phyloP scores from a whole-genome alignment of 495 filamentous ascomycete genomes.

The Astrothelium macrocarpum region DNA sequence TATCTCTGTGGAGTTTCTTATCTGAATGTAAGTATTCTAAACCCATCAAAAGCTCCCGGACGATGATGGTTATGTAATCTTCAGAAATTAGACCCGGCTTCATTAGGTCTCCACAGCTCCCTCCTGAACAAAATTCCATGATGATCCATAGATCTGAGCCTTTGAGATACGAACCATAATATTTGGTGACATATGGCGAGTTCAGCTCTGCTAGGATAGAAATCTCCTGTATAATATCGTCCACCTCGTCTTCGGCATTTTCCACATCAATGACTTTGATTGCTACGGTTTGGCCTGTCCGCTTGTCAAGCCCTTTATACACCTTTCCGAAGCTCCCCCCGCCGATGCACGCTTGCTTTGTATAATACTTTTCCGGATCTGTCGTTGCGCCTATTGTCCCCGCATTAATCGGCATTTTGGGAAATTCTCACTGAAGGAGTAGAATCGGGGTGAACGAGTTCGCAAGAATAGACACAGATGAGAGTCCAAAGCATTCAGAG shows the following conservation, averaged over 20 bases:
- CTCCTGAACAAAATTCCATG: conserved; percentile 94
- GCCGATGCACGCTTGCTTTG: conserved; percentile 25
- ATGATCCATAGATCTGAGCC: conserved; percentile 98
- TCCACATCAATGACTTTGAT: conserved; percentile 98
- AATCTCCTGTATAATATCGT: conserved; percentile 97
- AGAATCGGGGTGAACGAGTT: no score
- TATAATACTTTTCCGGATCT: conserved; percentile 25
- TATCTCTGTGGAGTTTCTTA: conserved; percentile 94
- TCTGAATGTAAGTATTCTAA: conserved; percentile 89
- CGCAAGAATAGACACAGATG: no score
- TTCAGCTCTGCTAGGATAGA: conserved; percentile 88
- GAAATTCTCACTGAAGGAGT: neutral
- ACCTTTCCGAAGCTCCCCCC: conserved; percentile 94
- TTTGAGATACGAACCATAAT: conserved; percentile 88
- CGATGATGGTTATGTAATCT: conserved; percentile 88
- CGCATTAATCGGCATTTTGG: conserved; percentile 16
- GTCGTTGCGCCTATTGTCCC: conserved; percentile 15
- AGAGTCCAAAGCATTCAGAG: neutral
- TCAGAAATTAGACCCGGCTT: conserved; percentile 90
- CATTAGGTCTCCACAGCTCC: conserved; percentile 84
- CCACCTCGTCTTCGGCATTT: conserved; percentile 93
- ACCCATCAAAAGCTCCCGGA: conserved; percentile 78
- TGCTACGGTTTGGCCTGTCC: conserved; percentile 80
- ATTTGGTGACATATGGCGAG: conserved; percentile 88
- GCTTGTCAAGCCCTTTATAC: conserved; percentile 85